Evolutionary conservation across 331 rosid genomes (phyloP).

Genomic region (Stylosanthes scabra): DNA sequence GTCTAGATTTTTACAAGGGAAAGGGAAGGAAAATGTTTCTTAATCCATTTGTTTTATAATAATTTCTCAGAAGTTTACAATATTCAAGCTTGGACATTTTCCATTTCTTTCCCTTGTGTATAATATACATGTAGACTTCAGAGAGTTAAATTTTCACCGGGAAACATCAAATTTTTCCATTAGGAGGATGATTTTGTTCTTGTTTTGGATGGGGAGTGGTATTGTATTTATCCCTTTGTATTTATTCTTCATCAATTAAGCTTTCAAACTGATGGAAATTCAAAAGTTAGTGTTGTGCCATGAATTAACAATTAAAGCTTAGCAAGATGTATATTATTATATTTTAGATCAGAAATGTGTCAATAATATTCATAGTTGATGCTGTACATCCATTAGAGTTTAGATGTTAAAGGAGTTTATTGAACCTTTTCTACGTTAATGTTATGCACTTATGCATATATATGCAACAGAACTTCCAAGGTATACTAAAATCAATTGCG

Average conservation of each 20-base stretch:
- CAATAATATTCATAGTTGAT: not conserved
- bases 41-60: not conserved
- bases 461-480: too few relatives aligned
- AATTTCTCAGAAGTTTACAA: slow-evolving; percentile 10
- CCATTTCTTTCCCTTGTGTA: slow-evolving; percentile 53
- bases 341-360: not conserved
- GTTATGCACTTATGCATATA: too few relatives aligned
- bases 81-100: slow-evolving; percentile 34
- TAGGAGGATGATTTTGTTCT: not conserved
- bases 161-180: not conserved
- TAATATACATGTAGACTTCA: slow-evolving; percentile 27
- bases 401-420: not conserved
- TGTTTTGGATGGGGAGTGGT: too few relatives aligned
- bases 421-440: too few relatives aligned
- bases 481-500: too few relatives aligned
- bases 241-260: slow-evolving; percentile 25
- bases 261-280: slow-evolving; percentile 12
- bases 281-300: slow-evolving; percentile 11
- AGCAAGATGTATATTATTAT: not conserved
- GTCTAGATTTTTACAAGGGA: slow-evolving; percentile 38
- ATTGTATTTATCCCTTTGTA: too few relatives aligned
- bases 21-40: slow-evolving; percentile 50
- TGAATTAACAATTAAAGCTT: not conserved
- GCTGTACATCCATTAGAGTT: not conserved
- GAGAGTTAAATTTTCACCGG: not conserved